Conservation (phyloP, 345 rosid species). For the Eutrema heterophyllum region DNA sequence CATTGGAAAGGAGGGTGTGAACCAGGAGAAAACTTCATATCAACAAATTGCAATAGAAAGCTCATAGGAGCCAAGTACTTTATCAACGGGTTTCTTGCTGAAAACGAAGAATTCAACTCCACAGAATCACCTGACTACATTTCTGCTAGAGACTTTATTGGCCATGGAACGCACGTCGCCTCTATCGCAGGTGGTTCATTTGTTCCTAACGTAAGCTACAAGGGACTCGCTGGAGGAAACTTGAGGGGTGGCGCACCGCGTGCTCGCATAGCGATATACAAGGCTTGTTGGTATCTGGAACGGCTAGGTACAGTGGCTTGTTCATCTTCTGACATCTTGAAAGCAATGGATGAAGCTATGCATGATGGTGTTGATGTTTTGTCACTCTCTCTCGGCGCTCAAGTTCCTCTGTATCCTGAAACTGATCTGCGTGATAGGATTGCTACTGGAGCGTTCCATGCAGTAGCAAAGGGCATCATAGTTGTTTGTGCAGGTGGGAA, state of each 20-base stretch:
- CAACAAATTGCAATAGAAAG: conserved; percentile 39
- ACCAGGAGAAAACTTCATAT: conserved; percentile 19
- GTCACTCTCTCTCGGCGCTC: conserved; percentile 40
- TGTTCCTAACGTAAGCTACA: conserved; percentile 37
- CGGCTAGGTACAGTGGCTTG: background rate
- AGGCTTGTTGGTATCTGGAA: conserved; percentile 47
- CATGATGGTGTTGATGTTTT: conserved; percentile 49
- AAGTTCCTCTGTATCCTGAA: conserved; percentile 32
- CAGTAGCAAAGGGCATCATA: conserved; percentile 36
- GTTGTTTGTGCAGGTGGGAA: conserved; percentile 36
- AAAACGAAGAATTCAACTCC: conserved; percentile 37
- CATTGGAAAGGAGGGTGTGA: conserved; percentile 22
- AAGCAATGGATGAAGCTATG: conserved; percentile 51
- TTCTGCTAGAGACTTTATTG: conserved; percentile 46
- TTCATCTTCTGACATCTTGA: conserved; percentile 39
- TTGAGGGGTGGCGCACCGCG: conserved; percentile 41
- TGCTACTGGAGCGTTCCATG: conserved; percentile 44
- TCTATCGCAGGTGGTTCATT: conserved; percentile 47
- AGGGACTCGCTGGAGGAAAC: conserved; percentile 44
- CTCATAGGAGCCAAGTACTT: conserved; percentile 53
- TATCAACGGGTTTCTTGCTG: conserved; percentile 40
- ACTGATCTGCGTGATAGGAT: conserved; percentile 26
- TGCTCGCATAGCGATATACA: conserved; percentile 47
- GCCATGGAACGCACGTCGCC: conserved; percentile 50
- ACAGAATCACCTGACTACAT: conserved; percentile 27